These are phyloP conservation scores for Leccinum fallax DNA, from an alignment of 1,284 basidiomycete species.

Conservation along the genomic window DNA sequence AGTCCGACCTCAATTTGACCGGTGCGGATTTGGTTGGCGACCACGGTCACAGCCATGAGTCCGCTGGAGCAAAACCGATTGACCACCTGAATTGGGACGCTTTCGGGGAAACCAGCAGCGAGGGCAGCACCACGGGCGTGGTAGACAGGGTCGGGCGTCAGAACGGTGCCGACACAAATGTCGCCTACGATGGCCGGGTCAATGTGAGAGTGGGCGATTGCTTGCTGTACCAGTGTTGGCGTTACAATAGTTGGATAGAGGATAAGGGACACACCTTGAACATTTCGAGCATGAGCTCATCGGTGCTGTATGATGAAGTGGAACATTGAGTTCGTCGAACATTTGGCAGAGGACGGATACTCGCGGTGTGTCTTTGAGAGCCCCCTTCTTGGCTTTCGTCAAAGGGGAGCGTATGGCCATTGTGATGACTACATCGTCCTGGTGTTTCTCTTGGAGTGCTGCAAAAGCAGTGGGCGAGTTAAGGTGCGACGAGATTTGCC, in stretches of 20 bases:
- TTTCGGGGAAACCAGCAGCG: slow-evolving; percentile 81
- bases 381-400: slow-evolving; percentile 79
- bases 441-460: slow-evolving; percentile 56
- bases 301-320: slow-evolving; percentile 48
- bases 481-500: slow-evolving; percentile 66
- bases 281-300: slow-evolving; percentile 78
- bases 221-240: slow-evolving; percentile 45
- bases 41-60: slow-evolving; percentile 70
- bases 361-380: slow-evolving; percentile 70
- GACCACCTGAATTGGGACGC: slow-evolving; percentile 72
- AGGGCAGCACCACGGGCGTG: slow-evolving; percentile 75
- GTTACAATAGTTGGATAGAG: neutral
- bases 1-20: slow-evolving; percentile 87
- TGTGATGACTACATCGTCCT: slow-evolving; percentile 80
- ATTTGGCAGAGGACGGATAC: slow-evolving; percentile 34
- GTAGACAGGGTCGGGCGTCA: slow-evolving; percentile 62
- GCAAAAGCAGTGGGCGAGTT: slow-evolving; percentile 42
- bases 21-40: slow-evolving; percentile 79
- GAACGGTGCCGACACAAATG: slow-evolving; percentile 76
- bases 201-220: slow-evolving; percentile 61
- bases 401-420: slow-evolving; percentile 76
- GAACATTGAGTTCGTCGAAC: slow-evolving; percentile 6
- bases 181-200: slow-evolving; percentile 75
- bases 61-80: slow-evolving; percentile 84
- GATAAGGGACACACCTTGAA: slow-evolving; percentile 59